A percentile compares a stretch with the other conserved stretches of the same genome.
phyloP scores from a whole-genome alignment of 345 rosid species.

The Ailanthus altissimus region DNA sequence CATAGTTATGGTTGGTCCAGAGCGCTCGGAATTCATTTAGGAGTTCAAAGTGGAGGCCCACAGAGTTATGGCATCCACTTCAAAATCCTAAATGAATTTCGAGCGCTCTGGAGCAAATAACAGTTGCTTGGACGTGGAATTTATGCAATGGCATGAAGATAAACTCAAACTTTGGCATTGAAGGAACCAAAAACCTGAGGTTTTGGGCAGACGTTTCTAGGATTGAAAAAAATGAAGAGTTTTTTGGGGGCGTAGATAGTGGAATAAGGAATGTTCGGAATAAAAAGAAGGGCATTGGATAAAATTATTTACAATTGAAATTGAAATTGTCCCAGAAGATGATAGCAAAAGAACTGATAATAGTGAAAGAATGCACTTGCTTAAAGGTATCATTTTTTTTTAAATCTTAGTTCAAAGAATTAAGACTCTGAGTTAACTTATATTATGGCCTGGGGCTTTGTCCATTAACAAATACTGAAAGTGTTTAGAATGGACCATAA shows the following conservation, averaged over 20 bases:
- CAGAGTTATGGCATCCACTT: constrained; percentile 45
- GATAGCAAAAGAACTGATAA: too few species aligned
- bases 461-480: too few species aligned
- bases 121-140: constrained; percentile 33
- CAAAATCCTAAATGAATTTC: constrained; percentile 27
- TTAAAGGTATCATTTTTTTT: too few species aligned
- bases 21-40: constrained; percentile 20
- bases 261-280: not conserved
- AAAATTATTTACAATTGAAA: too few species aligned
- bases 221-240: constrained; percentile 1
- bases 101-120: constrained; percentile 25
- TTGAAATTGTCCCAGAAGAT: too few species aligned
- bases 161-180: constrained; percentile 24
- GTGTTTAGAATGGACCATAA: too few species aligned
- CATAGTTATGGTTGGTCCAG: constrained; percentile 32
- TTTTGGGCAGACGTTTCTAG: constrained; percentile 4
- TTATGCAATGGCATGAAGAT: constrained; percentile 25
- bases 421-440: too few species aligned
- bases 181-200: constrained; percentile 22
- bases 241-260: not conserved
- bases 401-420: too few species aligned
- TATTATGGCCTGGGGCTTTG: too few species aligned
- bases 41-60: constrained; percentile 40
- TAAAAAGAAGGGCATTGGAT: too few species aligned
- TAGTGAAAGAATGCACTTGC: too few species aligned